Conservation (phyloP, 2,329 filamentous ascomycete genomes). For the Fusarium longipes region DNA sequence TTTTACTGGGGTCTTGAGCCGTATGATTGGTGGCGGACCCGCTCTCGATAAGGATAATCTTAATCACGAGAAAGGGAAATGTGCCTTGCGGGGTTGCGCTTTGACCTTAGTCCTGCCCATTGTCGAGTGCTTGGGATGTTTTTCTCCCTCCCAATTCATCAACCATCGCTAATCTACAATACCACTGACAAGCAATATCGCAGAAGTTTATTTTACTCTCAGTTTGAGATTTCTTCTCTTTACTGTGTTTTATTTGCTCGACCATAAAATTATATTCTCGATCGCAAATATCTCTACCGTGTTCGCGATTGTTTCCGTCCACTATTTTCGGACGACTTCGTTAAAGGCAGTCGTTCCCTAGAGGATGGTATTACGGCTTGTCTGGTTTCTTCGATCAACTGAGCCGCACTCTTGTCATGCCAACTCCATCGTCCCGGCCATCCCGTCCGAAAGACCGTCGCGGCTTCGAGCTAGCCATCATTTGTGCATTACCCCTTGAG, state of each 20-base stretch:
- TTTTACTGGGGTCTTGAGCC: neutral
- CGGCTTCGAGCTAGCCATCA: slow-evolving; percentile 10
- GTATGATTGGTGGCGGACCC: neutral
- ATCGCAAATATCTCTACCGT: neutral
- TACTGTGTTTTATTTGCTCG: neutral
- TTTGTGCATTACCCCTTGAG: neutral
- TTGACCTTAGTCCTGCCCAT: neutral
- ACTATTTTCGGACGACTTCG: no score
- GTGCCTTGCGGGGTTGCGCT: neutral
- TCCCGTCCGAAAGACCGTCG: neutral
- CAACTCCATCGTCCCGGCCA: neutral
- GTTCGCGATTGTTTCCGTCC: no score
- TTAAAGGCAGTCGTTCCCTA: neutral
- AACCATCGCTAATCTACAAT: neutral
- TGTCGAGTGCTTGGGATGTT: neutral
- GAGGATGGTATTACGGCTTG: neutral
- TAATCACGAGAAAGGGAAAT: neutral
- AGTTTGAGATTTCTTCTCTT: neutral
- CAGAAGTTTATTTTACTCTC: neutral
- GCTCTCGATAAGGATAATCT: neutral
- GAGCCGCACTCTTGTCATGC: neutral
- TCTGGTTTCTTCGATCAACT: neutral
- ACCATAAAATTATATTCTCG: neutral
- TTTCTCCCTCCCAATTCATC: neutral
- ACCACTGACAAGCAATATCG: neutral